phyloP scores from a whole-genome alignment of 2,329 filamentous ascomycete species.

The Scedosporium minutisporum region DNA sequence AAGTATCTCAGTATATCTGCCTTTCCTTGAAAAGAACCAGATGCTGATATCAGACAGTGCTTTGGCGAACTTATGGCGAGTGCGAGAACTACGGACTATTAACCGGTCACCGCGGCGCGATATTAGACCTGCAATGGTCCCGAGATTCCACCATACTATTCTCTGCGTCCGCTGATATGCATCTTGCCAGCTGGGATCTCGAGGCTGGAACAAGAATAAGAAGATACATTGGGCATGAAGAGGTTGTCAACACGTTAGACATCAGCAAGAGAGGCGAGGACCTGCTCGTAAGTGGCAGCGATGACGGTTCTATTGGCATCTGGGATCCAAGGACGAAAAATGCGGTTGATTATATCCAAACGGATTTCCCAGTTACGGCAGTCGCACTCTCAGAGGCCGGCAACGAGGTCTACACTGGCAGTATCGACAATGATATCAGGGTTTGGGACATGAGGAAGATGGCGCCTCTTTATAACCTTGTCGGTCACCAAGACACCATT shows the following conservation, averaged over 20 bases:
- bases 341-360: conserved; percentile 79
- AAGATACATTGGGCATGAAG: conserved; percentile 84
- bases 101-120: conserved; percentile 79
- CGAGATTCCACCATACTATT: conserved; percentile 86
- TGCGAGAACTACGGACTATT: conserved; percentile 92
- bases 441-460: conserved; percentile 96
- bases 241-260: conserved; percentile 88
- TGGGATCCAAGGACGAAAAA: conserved; percentile 93
- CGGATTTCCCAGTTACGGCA: conserved; percentile 85
- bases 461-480: conserved; percentile 73
- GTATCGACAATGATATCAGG: conserved; percentile 94
- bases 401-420: conserved; percentile 88
- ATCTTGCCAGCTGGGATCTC: conserved; percentile 88
- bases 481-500: conserved; percentile 85
- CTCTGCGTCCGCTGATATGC: conserved; percentile 87
- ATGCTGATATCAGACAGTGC: conserved; percentile 45
- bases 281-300: conserved; percentile 78
- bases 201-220: conserved; percentile 89
- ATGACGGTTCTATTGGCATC: conserved; percentile 87
- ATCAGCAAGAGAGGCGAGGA: conserved; percentile 86
- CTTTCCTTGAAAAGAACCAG: background rate
- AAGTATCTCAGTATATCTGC: conserved; percentile 22
- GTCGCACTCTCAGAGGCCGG: conserved; percentile 88
- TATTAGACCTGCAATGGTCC: conserved; percentile 93
- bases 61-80: conserved; percentile 87